Evolutionary conservation across 2,329 filamentous ascomycete genomes (phyloP), one percentile per base, ranked within the genome.

Genomic region (Achaetomium macrosporum): DNA sequence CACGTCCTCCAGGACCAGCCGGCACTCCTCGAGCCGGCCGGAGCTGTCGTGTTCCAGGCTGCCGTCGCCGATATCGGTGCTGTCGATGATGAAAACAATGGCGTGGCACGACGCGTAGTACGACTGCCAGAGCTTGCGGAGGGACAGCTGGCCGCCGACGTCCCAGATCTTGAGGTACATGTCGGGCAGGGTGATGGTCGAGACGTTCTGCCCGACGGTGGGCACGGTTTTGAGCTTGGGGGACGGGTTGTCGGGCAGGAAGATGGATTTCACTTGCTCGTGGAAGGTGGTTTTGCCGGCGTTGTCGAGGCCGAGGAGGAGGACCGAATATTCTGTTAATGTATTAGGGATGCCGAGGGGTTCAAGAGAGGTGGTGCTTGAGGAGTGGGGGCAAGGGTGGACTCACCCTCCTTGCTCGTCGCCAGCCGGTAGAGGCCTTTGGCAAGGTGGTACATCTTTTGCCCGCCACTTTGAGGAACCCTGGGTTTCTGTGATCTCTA

Each of bases 121-220:
- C 70, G 85, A 90, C 70, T 96, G 90, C 93, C 93, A 99, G 31
- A 97, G 82, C 58, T 87, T 86, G 57, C 93, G 85, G 66, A 99
- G 80, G 29, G 82, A 87, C 66, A 93, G 84, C 71, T 99, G 93
- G 7, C 93, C 93, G 59, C 93, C 93, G 1, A 99, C 90, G 68
- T 99, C 93, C 93, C 93, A 97, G 64, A 99, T 87, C 76, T 96
- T 96, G 66, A 99, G 78, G 76, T 97, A 96, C 83, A 96, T 92
- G 69, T 96, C 90, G 15, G 90, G 87, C 20, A 97, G 79, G 19
- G 87, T 83, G 67, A 99, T 88, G 43, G 91, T 93, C 57, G 89
- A 88, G 59, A 97, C 91, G 72, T 97, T 97, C 70, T 97, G 93
- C 60, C 93, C 93, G 63, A 97, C 92, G 17, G 93, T 99, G 29